Evolutionary conservation across 2,329 filamentous ascomycete genomes (phyloP).

Genomic region (Calonectria honghensis): DNA sequence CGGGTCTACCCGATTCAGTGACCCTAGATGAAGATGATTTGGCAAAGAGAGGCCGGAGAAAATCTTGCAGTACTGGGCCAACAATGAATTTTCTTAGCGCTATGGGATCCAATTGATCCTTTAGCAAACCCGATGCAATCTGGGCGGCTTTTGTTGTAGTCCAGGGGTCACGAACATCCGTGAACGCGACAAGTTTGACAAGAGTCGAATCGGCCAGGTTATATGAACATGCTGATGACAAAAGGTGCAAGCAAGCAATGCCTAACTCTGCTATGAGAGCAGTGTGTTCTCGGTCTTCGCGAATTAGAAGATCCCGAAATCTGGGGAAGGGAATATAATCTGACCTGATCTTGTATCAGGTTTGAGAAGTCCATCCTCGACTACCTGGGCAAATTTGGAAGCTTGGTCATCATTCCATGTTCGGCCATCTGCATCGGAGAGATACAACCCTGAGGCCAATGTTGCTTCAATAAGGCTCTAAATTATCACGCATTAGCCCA

Average conservation of each 20-base stretch:
- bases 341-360: constrained; percentile 8
- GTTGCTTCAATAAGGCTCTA: constrained; percentile 37
- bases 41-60: constrained; percentile 81
- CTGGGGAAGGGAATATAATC: neutral
- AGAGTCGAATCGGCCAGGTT: constrained; percentile 51
- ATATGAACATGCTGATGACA: constrained; percentile 44
- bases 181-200: constrained; percentile 58
- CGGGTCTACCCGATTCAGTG: constrained; percentile 56
- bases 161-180: constrained; percentile 61
- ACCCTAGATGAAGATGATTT: constrained; percentile 67
- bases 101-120: constrained; percentile 48
- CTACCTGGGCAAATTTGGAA: neutral
- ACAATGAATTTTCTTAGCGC: constrained; percentile 65
- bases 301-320: neutral
- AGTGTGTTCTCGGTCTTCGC: neutral
- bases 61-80: constrained; percentile 75
- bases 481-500: constrained; percentile 28
- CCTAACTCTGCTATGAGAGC: constrained; percentile 51
- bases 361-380: constrained; percentile 23
- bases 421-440: neutral
- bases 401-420: constrained; percentile 3
- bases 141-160: constrained; percentile 58
- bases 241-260: constrained; percentile 54
- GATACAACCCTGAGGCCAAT: constrained; percentile 27
- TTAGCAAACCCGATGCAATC: constrained; percentile 59